phyloP scores from a whole-genome alignment of 2,329 filamentous ascomycete species.

The Celoporthe dispersa region DNA sequence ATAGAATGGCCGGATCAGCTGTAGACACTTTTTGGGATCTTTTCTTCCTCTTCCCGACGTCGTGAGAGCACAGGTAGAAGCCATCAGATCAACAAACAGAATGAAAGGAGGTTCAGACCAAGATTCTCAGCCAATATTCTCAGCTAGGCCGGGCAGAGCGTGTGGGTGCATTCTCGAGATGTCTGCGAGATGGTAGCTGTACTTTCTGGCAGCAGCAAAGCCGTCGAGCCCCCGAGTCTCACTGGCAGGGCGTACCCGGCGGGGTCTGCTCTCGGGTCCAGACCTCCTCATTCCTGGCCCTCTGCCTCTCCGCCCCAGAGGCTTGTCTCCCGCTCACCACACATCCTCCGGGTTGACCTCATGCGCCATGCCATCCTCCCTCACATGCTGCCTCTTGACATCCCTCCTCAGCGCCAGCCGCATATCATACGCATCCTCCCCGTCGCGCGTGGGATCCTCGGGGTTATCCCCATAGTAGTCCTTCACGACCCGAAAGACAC shows the following conservation, averaged over 20 bases:
- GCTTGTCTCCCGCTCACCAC: conserved; percentile 57
- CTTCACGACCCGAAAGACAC: conserved; percentile 83
- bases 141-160: too few relatives aligned
- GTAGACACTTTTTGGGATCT: not conserved
- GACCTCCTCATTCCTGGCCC: not conserved
- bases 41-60: not conserved
- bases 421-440: conserved; percentile 97
- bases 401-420: conserved; percentile 87
- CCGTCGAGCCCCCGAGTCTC: not conserved
- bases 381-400: conserved; percentile 72
- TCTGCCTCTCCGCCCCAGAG: not conserved
- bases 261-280: not conserved
- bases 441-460: conserved; percentile 61
- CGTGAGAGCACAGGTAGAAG: not conserved
- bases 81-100: not conserved
- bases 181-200: not conserved
- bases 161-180: not conserved
- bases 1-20: not conserved
- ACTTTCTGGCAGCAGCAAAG: not conserved
- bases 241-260: too few relatives aligned
- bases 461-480: conserved; percentile 92
- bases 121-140: not conserved
- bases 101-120: not conserved
- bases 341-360: conserved; percentile 84
- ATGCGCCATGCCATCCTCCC: conserved; percentile 79